phyloP scores from a whole-genome alignment of 2,329 filamentous ascomycete genomes.

The Colletotrichum acutatum region DNA sequence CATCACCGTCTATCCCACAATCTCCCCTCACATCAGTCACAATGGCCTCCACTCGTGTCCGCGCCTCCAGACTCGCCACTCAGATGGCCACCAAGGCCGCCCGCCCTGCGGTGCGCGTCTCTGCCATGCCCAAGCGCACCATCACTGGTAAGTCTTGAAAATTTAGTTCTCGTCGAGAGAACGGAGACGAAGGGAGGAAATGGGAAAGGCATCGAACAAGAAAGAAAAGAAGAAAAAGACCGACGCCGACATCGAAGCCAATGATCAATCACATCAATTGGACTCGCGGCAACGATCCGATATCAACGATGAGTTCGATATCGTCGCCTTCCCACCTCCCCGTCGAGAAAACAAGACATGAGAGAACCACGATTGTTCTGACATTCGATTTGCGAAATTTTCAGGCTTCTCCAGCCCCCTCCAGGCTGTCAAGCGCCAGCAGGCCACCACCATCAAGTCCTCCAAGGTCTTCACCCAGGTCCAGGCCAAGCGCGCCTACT shows the following conservation, averaged over 20 bases:
- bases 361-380: slow-evolving; percentile 39
- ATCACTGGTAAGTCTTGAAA: slow-evolving; percentile 71
- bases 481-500: slow-evolving; percentile 79
- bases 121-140: slow-evolving; percentile 78
- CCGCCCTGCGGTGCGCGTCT: slow-evolving; percentile 77
- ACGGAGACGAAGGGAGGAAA: neutral
- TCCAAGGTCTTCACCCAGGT: slow-evolving; percentile 70
- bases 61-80: slow-evolving; percentile 81
- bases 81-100: slow-evolving; percentile 81
- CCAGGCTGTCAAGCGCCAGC: slow-evolving; percentile 81
- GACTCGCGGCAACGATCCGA: slow-evolving; percentile 36
- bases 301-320: slow-evolving; percentile 11
- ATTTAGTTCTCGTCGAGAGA: slow-evolving; percentile 5
- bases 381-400: slow-evolving; percentile 44
- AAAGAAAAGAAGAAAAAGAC: neutral
- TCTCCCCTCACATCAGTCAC: slow-evolving; percentile 67
- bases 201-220: neutral
- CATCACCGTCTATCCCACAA: slow-evolving; percentile 44
- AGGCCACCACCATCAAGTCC: slow-evolving; percentile 74
- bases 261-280: slow-evolving; percentile 44
- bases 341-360: slow-evolving; percentile 3
- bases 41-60: slow-evolving; percentile 84
- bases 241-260: slow-evolving; percentile 14
- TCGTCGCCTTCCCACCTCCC: slow-evolving; percentile 15
- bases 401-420: slow-evolving; percentile 70